Evolutionary conservation across 1,284 basidiomycete species (phyloP).

Genomic region (Apiotrichum veenhuisii): DNA sequence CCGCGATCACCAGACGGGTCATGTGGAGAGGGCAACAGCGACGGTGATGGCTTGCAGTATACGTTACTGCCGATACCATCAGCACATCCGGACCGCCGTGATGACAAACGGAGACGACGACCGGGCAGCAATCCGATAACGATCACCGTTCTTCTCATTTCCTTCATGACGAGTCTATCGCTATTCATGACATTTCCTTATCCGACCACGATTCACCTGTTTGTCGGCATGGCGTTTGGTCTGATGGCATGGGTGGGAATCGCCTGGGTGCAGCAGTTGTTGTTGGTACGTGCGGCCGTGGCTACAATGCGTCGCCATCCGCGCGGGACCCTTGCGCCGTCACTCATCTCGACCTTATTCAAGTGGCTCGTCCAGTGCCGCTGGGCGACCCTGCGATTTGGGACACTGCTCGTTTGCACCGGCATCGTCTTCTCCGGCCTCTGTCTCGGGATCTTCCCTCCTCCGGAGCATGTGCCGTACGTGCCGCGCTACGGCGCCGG

Average conservation of each 20-base stretch:
- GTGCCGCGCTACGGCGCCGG: constrained; percentile 6
- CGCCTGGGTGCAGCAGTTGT: constrained; percentile 14
- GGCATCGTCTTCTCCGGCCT: constrained; percentile 18
- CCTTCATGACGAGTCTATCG: not conserved
- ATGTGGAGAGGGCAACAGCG: too few species aligned
- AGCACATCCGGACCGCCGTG: too few species aligned
- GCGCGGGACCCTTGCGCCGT: not conserved
- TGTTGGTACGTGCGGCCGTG: not conserved
- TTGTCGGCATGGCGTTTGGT: constrained; percentile 18
- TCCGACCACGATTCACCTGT: constrained; percentile 36
- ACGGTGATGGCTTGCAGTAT: too few species aligned
- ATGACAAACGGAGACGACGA: too few species aligned
- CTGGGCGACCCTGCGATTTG: too few species aligned
- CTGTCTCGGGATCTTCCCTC: constrained; percentile 19
- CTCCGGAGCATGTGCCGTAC: constrained; percentile 8
- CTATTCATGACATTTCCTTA: constrained; percentile 32
- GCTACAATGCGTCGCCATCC: not conserved
- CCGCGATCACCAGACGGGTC: too few species aligned
- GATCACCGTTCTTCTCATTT: too few species aligned
- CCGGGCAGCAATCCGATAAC: too few species aligned
- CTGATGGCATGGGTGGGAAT: constrained; percentile 21
- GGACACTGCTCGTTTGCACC: too few species aligned
- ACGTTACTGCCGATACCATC: too few species aligned
- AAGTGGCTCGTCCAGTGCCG: too few species aligned
- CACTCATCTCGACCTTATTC: too few species aligned